Evolutionary conservation across 1,284 basidiomycete species (phyloP), one percentile per base, ranked within the genome.

Genomic region (Naganishia albida): DNA sequence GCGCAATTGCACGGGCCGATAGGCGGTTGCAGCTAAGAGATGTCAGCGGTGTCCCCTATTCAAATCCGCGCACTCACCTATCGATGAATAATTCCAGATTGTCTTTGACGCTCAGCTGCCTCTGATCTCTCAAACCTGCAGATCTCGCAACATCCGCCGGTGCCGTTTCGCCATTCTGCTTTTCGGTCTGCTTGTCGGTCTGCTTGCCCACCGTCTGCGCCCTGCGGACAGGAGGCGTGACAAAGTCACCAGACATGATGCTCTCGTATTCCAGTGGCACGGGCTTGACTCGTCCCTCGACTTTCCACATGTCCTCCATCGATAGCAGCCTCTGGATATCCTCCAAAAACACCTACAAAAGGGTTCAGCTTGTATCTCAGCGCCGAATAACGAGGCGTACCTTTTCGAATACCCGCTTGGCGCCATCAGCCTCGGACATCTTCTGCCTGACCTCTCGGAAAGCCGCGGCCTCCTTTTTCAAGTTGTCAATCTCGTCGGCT

Each of bases 241-340:
- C 75, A 74, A 90, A 90, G 1, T 82, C 81, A 20, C 83, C 87
- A 46, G 84, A 80, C 75, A 84, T 76, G 72, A 96, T 88, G 1
- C 79, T 78, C 18, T 89, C 86, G 71, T 88, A 93, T 65, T 91
- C 87, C 39, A 99, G 84, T 1, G 94, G 88, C 0, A 84, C 85
- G 0, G 96, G 96, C 68, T 88, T 88, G 26, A 87, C 85, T 30
- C 96, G 86, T 10, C 88, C 85, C 4, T 74, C 69, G 8, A 75
- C 75, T 52, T 87, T 87, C 96, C 96, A 99, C 93, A 99, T 98
- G 73, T 98, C 95, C n/a, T 87, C 82, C 96, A 99, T 99, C 15
- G 85, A 85, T 15, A 99, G 82, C 1, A 99, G 82, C 55, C 96
- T 90, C 65, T 86, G 84, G 70, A 98, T 92, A 72, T 99, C 96